Evolutionary conservation across 208 protist genomes (phyloP), one percentile per base, ranked within the genome.

Genomic region (Crithidia sp.): DNA sequence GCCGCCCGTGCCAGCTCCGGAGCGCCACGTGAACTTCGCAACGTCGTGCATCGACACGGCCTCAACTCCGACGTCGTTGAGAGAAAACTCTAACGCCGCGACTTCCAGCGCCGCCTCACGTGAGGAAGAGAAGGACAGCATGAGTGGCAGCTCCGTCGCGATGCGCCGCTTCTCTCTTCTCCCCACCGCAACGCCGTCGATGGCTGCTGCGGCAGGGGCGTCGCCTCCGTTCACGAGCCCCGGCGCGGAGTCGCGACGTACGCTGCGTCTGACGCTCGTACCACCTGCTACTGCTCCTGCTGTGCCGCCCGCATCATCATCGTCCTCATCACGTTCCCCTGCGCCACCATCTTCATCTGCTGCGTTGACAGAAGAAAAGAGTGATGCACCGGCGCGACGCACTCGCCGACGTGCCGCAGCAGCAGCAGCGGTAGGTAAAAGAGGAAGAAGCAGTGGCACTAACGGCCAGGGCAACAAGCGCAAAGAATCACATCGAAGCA

Each of bases 261-360:
- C 14, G 52, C 39, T 69, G 64, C 64, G 53, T 7, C 64, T 69
- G 17, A 60, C 12, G 7, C 13, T 69, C 9, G 40, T 10, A 6
- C 28, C 28, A 28, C 28, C 28, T 28, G 1, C 28, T 28, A 1
- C 28, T 28, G 1, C 28, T 28, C 0, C 28, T 28, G 28, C 28
- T 28, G 28, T 41, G 16, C 6, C 59, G 7, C 5, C 59, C 17
- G 40, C 43, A 14, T 8, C 49, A 36, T 8, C 17, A 17, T 7
- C 60, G 43, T 12, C 44, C 19, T 5, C 44, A 4, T 4, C 49
- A 1, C 9, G 7, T 9, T 28, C 62, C 9, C 14, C 61, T 6
- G n/a, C 16, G 19, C 41, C 45, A 49, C 45, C 7, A 49, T 7
- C 45, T 40, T 8, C 7, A 55, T n/a, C 28, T 14, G 8, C 56